These are phyloP conservation scores for Fusarium sp. DNA, from an alignment of 2,329 filamentous ascomycete species.

Conservation along the genomic window DNA sequence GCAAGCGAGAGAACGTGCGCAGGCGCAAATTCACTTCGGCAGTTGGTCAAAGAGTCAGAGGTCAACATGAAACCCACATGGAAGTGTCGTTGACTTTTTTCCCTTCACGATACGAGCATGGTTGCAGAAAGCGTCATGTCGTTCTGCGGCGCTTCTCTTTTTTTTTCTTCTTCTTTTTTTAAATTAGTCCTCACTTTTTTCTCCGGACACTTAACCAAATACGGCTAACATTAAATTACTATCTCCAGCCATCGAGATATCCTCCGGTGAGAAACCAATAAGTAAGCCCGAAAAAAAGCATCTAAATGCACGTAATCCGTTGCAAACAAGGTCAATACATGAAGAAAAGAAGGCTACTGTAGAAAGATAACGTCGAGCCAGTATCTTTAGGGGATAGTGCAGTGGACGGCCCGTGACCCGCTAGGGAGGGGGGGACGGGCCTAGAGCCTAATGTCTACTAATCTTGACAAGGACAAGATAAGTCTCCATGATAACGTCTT, in stretches of 20 bases:
- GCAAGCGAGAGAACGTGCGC: conserved; percentile 4
- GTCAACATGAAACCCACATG: neutral
- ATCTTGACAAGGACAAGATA: conserved; percentile 6
- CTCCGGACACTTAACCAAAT: conserved; percentile 3
- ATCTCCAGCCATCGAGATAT: conserved; percentile 18
- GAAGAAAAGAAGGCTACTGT: neutral
- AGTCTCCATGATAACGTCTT: conserved; percentile 13
- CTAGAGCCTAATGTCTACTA: neutral
- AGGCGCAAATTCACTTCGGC: conserved; percentile 1
- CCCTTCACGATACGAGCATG: conserved; percentile 25
- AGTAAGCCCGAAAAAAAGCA: neutral
- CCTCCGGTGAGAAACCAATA: neutral
- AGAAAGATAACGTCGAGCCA: conserved; percentile 12
- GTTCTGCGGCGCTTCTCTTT: conserved; percentile 20
- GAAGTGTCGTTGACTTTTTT: neutral
- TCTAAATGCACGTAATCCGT: conserved; percentile 3
- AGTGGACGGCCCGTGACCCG: conserved; percentile 24
- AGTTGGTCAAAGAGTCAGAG: conserved; percentile 1
- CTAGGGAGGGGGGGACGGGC: conserved; percentile 7
- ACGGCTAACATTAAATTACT: conserved; percentile 18
- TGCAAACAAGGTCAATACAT: neutral
- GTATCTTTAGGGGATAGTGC: conserved; percentile 3
- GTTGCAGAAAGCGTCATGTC: conserved; percentile 31
- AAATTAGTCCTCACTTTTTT: neutral
- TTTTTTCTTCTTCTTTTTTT: conserved; percentile 7